A percentile compares a stretch with the other conserved stretches of the same genome.
Conservation (phyloP, 306 rosid genomes). For the Mucuna pruriens region DNA sequence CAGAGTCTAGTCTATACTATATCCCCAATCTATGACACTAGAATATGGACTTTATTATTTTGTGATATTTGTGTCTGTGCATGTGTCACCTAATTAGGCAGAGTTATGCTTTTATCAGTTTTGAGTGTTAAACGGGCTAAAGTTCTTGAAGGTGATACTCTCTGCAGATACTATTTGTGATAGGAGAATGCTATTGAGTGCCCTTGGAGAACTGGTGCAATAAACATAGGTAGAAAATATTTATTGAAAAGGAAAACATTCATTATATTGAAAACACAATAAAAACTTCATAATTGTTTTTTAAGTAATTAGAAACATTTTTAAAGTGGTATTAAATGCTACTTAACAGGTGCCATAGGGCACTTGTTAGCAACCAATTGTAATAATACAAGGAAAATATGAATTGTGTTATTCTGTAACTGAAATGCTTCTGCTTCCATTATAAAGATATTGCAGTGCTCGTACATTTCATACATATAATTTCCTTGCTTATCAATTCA, state of each 20-base stretch:
- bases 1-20: background rate
- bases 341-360: background rate
- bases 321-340: background rate
- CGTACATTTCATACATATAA: background rate
- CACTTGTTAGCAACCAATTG: background rate
- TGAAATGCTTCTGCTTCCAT: background rate
- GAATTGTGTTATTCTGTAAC: background rate
- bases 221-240: background rate
- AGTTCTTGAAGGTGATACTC: background rate
- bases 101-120: conserved; percentile 9
- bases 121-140: conserved; percentile 17
- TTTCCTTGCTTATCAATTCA: conserved; percentile 32
- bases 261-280: background rate
- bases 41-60: conserved; percentile 25
- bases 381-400: background rate
- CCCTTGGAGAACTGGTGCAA: background rate
- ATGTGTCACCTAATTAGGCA: background rate
- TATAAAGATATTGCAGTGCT: background rate
- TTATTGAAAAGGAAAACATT: background rate
- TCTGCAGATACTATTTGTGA: conserved; percentile 3
- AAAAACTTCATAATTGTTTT: background rate
- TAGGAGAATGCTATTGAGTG: background rate
- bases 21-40: conserved; percentile 9
- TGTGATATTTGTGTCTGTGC: conserved; percentile 1
- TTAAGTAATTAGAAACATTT: background rate